Percentiles rank a stretch among this genome's conserved stretches.
Evolutionary conservation across 2,329 filamentous ascomycete species (phyloP).

Genomic region (Sporothrix protearum): DNA sequence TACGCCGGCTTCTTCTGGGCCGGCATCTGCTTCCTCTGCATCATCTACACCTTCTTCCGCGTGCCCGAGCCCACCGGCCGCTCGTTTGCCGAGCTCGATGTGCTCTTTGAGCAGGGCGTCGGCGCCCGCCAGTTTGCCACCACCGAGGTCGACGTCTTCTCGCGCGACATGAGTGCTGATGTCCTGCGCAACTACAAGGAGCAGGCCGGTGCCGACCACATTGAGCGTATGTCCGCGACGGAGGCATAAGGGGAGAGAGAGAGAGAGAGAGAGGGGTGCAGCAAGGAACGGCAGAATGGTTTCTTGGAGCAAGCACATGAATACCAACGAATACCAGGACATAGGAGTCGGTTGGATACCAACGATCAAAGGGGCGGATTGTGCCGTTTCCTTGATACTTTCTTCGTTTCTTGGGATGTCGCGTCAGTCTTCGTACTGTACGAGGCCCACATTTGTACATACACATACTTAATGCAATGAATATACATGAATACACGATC

Average conservation of each 20-base stretch:
- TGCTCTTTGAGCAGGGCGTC: slow-evolving; percentile 73
- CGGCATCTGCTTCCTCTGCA: slow-evolving; percentile 73
- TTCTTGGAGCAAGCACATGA: neutral
- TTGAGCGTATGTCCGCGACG: slow-evolving; percentile 20
- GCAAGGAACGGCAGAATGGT: neutral
- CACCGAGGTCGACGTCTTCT: slow-evolving; percentile 56
- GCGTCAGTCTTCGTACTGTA: neutral
- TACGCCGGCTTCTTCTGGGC: slow-evolving; percentile 87
- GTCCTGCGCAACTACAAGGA: slow-evolving; percentile 50
- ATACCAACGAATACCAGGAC: neutral
- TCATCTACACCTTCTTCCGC: slow-evolving; percentile 77
- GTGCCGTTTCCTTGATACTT: neutral
- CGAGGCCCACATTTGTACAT: neutral
- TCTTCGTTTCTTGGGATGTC: neutral
- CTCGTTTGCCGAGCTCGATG: slow-evolving; percentile 80
- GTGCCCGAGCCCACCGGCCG: slow-evolving; percentile 76
- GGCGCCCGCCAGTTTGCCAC: slow-evolving; percentile 68
- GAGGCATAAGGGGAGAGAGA: neutral
- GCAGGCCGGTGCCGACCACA: slow-evolving; percentile 34
- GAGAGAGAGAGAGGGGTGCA: no score
- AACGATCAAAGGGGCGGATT: neutral
- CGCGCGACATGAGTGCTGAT: slow-evolving; percentile 47
- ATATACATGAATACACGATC: slow-evolving; percentile 2
- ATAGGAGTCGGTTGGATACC: neutral
- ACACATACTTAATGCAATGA: neutral